Evolutionary conservation across 148 eudicot genomes (phyloP), one percentile per base, ranked within the genome.

Genomic region (Euryodendron excelsum): DNA sequence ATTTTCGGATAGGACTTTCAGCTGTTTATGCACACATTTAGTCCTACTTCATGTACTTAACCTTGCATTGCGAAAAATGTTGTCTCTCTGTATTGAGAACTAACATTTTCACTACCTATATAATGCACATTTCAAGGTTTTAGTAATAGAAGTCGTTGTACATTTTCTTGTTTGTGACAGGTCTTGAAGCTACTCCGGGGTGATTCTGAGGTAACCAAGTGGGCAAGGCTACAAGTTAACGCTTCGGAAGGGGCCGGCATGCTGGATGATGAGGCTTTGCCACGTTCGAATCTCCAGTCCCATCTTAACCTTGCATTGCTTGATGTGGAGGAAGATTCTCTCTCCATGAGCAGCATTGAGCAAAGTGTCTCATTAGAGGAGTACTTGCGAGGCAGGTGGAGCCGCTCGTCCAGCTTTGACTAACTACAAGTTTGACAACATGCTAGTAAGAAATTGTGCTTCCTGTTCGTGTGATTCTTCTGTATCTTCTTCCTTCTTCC

Each of bases 351-450:
- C 84, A 95, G 98, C 87, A 77, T 88, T 13, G 99, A 93, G 59
- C 94, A 91, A 65, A 87, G 85, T 33, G 78, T 91, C 21, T 93
- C 94, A 0, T 80, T 95, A 6, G 99, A 95, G 73, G 94, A 91
- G 63, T 95, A 95, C 82, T 85, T 93, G n/a, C 85, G 79, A 76
- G 97, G 93, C 75, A 89, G 99, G 86, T 90, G 93, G 92, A 93
- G 99, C 85, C 88, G 92, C 52, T 91, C 99, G 33, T 89, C 96
- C 73, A 95, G 97, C 88, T 84, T 95, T 39, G 97, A 91, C 84
- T 95, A 84, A 80, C 81, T 73, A 14, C 31, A 23, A 39, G 11
- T 30, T 61, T 66, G 11, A 31, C 60, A 20, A 20, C 55, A 50
- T 45, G 61, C 68, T 34, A 12, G 27, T 25, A 62, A 36, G n/a